Evolutionary conservation across 139 green algal species (phyloP), one percentile per base, ranked within the genome.

Genomic region (Spirogloea muscicola): DNA sequence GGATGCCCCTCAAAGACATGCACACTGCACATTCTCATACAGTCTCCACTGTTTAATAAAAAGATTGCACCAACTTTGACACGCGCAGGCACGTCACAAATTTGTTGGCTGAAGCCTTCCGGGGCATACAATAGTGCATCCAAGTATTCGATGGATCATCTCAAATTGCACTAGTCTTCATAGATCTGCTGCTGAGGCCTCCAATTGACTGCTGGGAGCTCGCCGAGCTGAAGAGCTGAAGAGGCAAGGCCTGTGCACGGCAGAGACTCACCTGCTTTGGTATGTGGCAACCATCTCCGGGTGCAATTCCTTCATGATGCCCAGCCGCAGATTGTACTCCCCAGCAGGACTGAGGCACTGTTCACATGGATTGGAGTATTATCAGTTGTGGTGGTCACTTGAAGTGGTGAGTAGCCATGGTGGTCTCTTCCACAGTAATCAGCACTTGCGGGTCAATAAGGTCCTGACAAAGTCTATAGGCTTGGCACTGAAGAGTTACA

Each of bases 281-380:
- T 94, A 83, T 1, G 93, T 97, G n/a, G 93, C 90, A 36, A 97
- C 90, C 68, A 97, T 86, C 16, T 97, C 92, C 18, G 93, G 93
- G 1, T 80, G 58, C 42, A 97, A 83, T 85, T 98, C 93, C 87
- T 98, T 98, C 82, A 95, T 94, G 40, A 98, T 91, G 7, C 93
- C 93, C 67, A 98, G 87, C 13, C 93, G 84, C 80, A 98, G 80
- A 86, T 98, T 98, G 89, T 98, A 98, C 84, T 98, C 93, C 5
- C 93, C 92, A 3, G 79, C 88, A 1, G 89, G 89, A 52, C 78
- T 92, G n/a, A 97, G 84, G 81, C 93, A 90, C 64, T 74, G 64
- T 29, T n/a, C 16, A 65, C n/a, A n/a, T n/a, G n/a, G n/a, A n/a
- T n/a, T n/a, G n/a, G n/a, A n/a, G n/a, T n/a, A n/a, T n/a, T n/a